These are phyloP conservation scores for Clavariopsis aquatica DNA, from an alignment of 495 filamentous ascomycete species.

Conservation along the genomic window DNA sequence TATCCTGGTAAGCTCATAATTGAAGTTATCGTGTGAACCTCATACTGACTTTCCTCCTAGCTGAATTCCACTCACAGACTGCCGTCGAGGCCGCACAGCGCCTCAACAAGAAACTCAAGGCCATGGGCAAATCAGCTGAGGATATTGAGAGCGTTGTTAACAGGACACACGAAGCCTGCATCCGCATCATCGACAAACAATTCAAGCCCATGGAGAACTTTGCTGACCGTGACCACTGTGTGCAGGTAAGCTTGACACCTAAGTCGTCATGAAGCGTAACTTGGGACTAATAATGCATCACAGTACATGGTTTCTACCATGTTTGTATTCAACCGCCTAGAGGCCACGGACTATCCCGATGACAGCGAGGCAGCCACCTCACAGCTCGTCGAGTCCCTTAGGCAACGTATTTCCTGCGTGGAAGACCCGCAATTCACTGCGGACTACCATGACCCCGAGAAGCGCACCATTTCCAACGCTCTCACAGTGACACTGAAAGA, in stretches of 20 bases:
- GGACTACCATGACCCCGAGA: constrained; percentile 89
- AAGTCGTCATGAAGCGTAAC: not conserved
- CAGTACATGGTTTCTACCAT: constrained; percentile 96
- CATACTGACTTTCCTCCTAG: constrained; percentile 46
- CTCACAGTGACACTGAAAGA: constrained; percentile 91
- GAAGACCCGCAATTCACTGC: constrained; percentile 92
- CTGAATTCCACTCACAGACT: constrained; percentile 99
- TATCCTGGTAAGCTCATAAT: constrained; percentile 71
- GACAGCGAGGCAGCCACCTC: constrained; percentile 88
- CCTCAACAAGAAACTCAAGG: constrained; percentile 77
- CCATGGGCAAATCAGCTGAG: constrained; percentile 83
- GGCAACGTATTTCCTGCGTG: constrained; percentile 88
- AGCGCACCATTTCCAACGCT: constrained; percentile 95
- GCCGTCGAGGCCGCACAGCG: constrained; percentile 92
- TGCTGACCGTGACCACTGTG: constrained; percentile 97
- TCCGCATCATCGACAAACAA: constrained; percentile 99
- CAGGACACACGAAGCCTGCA: constrained; percentile 95
- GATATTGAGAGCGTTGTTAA: constrained; percentile 93
- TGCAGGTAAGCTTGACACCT: constrained; percentile 59
- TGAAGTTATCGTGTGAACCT: not conserved
- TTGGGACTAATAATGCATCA: constrained; percentile 26
- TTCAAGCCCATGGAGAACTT: constrained; percentile 99
- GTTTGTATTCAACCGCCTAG: constrained; percentile 88
- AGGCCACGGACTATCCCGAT: constrained; percentile 89
- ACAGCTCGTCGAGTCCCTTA: constrained; percentile 81